Base-by-base conservation (phyloP, 2,329 filamentous ascomycete species). In the Cordyceps militaris region DNA sequence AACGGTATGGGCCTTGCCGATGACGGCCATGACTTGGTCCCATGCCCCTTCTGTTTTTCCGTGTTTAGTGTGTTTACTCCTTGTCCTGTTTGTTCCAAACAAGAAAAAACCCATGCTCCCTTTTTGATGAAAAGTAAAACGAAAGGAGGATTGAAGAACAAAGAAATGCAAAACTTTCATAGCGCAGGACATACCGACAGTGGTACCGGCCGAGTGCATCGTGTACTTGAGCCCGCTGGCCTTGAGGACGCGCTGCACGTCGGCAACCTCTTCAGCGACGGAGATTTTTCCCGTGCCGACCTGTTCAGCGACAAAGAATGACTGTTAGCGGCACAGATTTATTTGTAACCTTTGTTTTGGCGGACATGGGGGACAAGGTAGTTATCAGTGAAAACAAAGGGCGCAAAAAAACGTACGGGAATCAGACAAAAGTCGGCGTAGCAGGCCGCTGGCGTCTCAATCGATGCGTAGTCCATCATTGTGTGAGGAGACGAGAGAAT, bases 131-230 rank as follows among this genome's bases (percentile, higher is more conserved):
- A 32, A 11, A 32, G 43, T 10, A 50, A 6, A 26, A 36, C 7
- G 14, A 36, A 23, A 49, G 16, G n/a, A 16, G 10, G 8, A 11
- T n/a, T n/a, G n/a, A 11, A 19, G n/a, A 10, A n/a, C 36, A 23
- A 9, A 34, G 47, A 30, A 2, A 19, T 5, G 24, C n/a, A n/a
- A n/a, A n/a, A n/a, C n/a, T n/a, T n/a, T n/a, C n/a, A n/a, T n/a
- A n/a, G n/a, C n/a, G n/a, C n/a, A n/a, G n/a, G 19, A 77, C 85
- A 59, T 76, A 94, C 91, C 91, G 57, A 97, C 82, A 0, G 93
- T 97, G 0, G 93, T 97, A 13, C 93, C 94, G 2, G 91, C 92
- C 26, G 89, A 92, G 74, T 97, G 93, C 90, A 97, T 94, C 48
- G 82, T 85, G 70, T 92, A 93, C 62, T 84, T 86, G 61, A 97